These are phyloP conservation scores for Citrus unshiu DNA, from an alignment of 345 rosid genomes.

Conservation along the genomic window DNA sequence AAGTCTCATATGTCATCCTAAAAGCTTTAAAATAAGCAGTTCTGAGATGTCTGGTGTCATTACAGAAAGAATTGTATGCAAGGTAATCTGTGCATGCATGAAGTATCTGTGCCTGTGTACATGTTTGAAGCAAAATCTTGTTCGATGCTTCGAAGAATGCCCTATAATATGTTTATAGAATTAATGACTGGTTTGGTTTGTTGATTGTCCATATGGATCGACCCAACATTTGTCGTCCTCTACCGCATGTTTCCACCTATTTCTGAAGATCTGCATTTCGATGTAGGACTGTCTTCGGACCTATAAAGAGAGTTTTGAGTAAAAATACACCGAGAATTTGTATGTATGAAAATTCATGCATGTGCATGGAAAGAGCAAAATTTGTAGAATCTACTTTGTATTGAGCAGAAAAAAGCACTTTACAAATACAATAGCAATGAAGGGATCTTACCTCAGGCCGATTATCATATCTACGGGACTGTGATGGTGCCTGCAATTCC, in stretches of 20 bases:
- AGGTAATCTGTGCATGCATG: not conserved
- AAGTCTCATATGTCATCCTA: too few species aligned
- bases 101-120: not conserved
- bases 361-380: not conserved
- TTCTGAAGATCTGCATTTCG: conserved; percentile 66
- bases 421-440: not conserved
- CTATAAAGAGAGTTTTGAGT: conserved; percentile 24
- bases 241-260: conserved; percentile 69
- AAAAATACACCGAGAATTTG: not conserved
- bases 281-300: conserved; percentile 68
- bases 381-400: not conserved
- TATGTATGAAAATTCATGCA: not conserved
- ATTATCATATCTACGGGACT: conserved; percentile 40
- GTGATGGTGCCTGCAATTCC: conserved; percentile 41
- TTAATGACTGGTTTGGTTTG: conserved; percentile 23
- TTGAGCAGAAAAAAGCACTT: not conserved
- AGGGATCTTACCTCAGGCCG: conserved; percentile 55
- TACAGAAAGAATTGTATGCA: not conserved
- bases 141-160: not conserved
- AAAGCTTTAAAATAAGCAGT: not conserved
- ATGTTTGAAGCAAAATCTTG: not conserved
- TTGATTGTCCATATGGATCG: conserved; percentile 50
- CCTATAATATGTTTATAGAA: not conserved
- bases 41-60: not conserved
- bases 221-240: conserved; percentile 75